Conservation (phyloP, 208 protist genomes). For the Novymonas esmeraldas region DNA sequence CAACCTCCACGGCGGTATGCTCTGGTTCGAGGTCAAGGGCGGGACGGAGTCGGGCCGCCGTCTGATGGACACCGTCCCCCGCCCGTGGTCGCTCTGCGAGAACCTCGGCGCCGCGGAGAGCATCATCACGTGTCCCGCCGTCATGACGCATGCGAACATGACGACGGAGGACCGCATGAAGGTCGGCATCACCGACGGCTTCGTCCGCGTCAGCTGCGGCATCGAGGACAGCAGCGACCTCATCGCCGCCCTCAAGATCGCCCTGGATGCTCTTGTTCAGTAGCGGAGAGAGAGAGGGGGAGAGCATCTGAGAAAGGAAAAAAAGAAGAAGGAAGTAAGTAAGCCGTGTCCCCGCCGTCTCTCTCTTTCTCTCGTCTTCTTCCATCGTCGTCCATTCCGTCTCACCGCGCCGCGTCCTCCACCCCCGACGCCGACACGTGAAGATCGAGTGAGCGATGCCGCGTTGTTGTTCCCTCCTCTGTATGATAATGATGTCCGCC, state of each 20-base stretch:
- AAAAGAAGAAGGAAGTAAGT: not conserved
- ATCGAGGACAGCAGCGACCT: slow-evolving; percentile 95
- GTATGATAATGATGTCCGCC: too few relatives aligned
- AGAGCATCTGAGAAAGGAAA: too few relatives aligned
- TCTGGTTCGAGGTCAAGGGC: slow-evolving; percentile 93
- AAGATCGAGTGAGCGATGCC: too few relatives aligned
- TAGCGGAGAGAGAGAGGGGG: not conserved
- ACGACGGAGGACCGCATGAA: slow-evolving; percentile 90
- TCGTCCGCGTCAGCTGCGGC: slow-evolving; percentile 94
- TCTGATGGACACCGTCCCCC: slow-evolving; percentile 85
- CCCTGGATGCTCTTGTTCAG: slow-evolving; percentile 75
- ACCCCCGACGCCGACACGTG: too few relatives aligned
- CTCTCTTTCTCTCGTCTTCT: not conserved
- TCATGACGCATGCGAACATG: slow-evolving; percentile 98
- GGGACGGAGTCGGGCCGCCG: slow-evolving; percentile 66
- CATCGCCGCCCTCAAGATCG: slow-evolving; percentile 85
- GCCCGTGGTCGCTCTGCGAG: slow-evolving; percentile 92
- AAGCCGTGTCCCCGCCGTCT: too few relatives aligned
- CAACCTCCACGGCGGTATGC: slow-evolving; percentile 86
- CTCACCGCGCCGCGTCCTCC: too few relatives aligned
- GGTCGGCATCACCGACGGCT: slow-evolving; percentile 94
- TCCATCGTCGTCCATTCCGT: not conserved
- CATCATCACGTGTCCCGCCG: slow-evolving; percentile 94
- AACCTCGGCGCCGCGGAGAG: slow-evolving; percentile 95
- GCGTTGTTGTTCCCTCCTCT: too few relatives aligned